Percentiles rank a stretch among this genome's conserved stretches.
Conservation (phyloP, 441 rosid species). For the Kokia cookei region DNA sequence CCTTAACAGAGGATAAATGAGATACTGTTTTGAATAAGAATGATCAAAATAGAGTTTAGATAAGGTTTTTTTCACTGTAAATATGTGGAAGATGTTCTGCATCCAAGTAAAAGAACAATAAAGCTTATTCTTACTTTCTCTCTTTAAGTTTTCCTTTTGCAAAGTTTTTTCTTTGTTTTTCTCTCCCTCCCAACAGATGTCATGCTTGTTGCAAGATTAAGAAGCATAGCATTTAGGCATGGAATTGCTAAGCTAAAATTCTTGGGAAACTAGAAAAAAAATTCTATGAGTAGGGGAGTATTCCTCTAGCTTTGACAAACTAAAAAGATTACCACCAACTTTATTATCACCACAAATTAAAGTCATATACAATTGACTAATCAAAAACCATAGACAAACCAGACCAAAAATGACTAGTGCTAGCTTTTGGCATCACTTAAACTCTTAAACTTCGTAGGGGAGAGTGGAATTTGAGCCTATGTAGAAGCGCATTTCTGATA, state of each 20-base stretch:
- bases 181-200: not conserved
- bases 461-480: not conserved
- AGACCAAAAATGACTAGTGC: not conserved
- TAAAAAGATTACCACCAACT: not conserved
- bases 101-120: too few relatives aligned
- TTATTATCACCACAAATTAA: not conserved
- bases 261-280: not conserved
- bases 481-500: not conserved
- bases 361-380: not conserved
- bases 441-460: not conserved
- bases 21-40: too few relatives aligned
- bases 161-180: too few relatives aligned
- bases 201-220: not conserved
- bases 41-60: too few relatives aligned
- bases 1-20: too few relatives aligned
- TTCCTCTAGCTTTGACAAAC: not conserved
- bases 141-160: too few relatives aligned
- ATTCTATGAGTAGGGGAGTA: not conserved
- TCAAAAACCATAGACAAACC: not conserved
- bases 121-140: too few relatives aligned
- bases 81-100: too few relatives aligned
- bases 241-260: not conserved
- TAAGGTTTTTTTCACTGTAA: too few relatives aligned
- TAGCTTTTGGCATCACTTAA: not conserved
- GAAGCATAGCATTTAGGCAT: not conserved